Evolutionary conservation across 257 asterid genomes (phyloP).

Genomic region (Solanum gandarillasii): DNA sequence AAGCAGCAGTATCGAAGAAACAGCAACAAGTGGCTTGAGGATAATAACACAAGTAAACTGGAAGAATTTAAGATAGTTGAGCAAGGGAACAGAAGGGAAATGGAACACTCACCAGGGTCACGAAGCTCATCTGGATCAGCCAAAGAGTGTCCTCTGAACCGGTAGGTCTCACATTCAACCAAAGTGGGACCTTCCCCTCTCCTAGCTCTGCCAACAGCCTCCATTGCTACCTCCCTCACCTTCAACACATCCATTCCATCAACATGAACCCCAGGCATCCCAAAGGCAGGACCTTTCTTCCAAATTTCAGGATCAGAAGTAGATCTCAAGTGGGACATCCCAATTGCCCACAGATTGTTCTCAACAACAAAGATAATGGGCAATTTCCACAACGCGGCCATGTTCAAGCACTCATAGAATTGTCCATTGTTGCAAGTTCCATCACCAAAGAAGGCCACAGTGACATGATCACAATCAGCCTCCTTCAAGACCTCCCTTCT

Average conservation of each 20-base stretch:
- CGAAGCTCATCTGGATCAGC: constrained; percentile 99
- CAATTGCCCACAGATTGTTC: constrained; percentile 98
- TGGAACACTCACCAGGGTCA: constrained; percentile 66
- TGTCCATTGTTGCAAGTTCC: constrained; percentile 97
- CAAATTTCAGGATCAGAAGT: constrained; percentile 93
- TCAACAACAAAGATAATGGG: constrained; percentile 92
- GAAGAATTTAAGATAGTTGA: not conserved
- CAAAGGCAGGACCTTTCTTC: constrained; percentile 98
- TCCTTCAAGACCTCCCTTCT: constrained; percentile 79
- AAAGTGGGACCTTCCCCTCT: constrained; percentile 95
- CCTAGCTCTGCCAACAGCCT: constrained; percentile 84
- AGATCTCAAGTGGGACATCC: constrained; percentile 96
- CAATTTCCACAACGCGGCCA: constrained; percentile 96
- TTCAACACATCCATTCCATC: constrained; percentile 98
- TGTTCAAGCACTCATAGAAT: constrained; percentile 96
- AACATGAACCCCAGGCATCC: constrained; percentile 96
- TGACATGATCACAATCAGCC: constrained; percentile 77
- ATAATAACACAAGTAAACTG: not conserved
- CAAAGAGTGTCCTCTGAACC: constrained; percentile 97
- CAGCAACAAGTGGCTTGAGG: not conserved
- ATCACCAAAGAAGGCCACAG: constrained; percentile 87
- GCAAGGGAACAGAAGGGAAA: not conserved
- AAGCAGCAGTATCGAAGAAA: not conserved
- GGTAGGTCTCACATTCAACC: constrained; percentile 91
- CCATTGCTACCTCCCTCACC: constrained; percentile 93